These are phyloP conservation scores for Paramecium bursaria DNA, from an alignment of 73 alveolate species.

Conservation along the genomic window DNA sequence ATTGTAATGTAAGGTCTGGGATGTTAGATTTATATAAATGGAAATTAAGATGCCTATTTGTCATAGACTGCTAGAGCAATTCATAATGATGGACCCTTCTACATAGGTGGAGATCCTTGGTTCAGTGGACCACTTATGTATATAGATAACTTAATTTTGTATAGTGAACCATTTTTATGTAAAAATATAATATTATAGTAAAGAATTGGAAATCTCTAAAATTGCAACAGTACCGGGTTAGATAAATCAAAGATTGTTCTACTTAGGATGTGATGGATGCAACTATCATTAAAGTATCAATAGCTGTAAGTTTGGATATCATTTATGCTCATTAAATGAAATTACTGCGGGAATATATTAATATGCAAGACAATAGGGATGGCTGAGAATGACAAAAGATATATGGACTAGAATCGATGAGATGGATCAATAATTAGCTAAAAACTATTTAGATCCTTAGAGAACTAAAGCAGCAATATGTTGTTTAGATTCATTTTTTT, in stretches of 20 bases:
- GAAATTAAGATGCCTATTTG: background rate
- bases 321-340: conserved; percentile 26
- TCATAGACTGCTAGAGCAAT: conserved; percentile 11
- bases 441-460: conserved; percentile 44
- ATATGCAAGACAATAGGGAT: conserved; percentile 35
- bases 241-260: conserved; percentile 24
- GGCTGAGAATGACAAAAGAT: conserved; percentile 42
- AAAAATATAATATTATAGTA: background rate
- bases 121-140: background rate
- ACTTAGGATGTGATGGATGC: conserved; percentile 61
- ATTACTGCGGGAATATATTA: conserved; percentile 30
- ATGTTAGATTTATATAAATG: background rate
- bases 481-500: conserved; percentile 42
- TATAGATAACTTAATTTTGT: background rate
- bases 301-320: conserved; percentile 47
- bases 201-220: conserved; percentile 49
- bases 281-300: conserved; percentile 44
- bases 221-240: conserved; percentile 24
- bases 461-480: conserved; percentile 47
- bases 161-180: conserved; percentile 13
- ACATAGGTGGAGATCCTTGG: conserved; percentile 54
- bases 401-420: conserved; percentile 55
- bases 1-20: conserved; percentile 10
- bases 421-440: conserved; percentile 45
- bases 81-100: conserved; percentile 13